A percentile compares a stretch with the other conserved stretches of the same genome.
Conservation (phyloP, 805 yeast genomes). For the Scheffersomyces coipomensis region DNA sequence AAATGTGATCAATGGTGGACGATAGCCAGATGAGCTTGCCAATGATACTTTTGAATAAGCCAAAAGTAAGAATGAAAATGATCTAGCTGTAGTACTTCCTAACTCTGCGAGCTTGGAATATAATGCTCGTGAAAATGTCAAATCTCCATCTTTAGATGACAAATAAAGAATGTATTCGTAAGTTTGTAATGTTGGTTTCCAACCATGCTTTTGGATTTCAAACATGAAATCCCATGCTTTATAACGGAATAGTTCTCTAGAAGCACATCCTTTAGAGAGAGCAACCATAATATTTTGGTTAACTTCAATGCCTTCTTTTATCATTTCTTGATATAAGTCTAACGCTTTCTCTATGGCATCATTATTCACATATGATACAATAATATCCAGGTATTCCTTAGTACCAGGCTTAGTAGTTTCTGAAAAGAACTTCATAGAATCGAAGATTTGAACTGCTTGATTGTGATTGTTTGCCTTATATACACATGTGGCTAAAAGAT, state of each 20-base stretch:
- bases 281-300: slow-evolving; percentile 46
- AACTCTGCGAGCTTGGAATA: slow-evolving; percentile 46
- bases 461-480: slow-evolving; percentile 46
- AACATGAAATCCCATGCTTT: slow-evolving; percentile 80
- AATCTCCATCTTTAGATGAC: slow-evolving; percentile 79
- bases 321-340: slow-evolving; percentile 74
- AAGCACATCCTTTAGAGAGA: slow-evolving; percentile 66
- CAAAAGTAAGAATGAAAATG: slow-evolving; percentile 46
- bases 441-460: slow-evolving; percentile 74
- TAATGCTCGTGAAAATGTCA: slow-evolving; percentile 66
- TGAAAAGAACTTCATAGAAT: slow-evolving; percentile 80
- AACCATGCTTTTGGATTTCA: slow-evolving; percentile 50
- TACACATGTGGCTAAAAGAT: slow-evolving; percentile 61
- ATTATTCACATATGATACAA: slow-evolving; percentile 61
- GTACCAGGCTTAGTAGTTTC: slow-evolving; percentile 63
- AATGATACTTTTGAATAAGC: slow-evolving; percentile 43
- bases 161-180: slow-evolving; percentile 71
- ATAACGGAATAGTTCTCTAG: slow-evolving; percentile 43
- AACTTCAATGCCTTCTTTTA: slow-evolving; percentile 18
- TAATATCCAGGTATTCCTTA: slow-evolving; percentile 67
- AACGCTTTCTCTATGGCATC: slow-evolving; percentile 71
- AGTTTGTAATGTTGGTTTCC: slow-evolving; percentile 47
- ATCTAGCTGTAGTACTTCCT: slow-evolving; percentile 30
- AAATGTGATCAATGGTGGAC: slow-evolving; percentile 32
- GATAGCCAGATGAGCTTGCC: slow-evolving; percentile 11